phyloP scores from a whole-genome alignment of 805 yeast genomes.

The Metschnikowia dekortorum region DNA sequence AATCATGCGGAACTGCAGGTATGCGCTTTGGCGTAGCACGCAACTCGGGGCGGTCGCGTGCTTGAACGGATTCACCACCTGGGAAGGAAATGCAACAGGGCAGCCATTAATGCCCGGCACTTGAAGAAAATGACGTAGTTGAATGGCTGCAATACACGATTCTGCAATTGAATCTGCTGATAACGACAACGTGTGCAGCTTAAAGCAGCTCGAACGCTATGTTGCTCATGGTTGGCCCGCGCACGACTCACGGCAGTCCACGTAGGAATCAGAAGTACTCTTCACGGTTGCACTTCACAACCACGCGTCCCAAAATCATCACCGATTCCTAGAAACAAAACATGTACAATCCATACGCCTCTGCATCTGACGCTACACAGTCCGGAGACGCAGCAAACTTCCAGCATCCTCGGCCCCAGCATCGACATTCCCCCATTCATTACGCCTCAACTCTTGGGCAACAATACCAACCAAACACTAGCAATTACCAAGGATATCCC shows the following conservation, averaged over 20 bases:
- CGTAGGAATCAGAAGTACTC: not conserved
- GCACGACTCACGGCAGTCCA: not conserved
- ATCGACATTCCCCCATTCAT: conserved; percentile 2
- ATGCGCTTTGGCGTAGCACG: not conserved
- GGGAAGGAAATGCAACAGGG: not conserved
- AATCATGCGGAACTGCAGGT: conserved; percentile 2
- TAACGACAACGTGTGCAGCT: not conserved
- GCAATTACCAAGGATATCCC: conserved; percentile 10
- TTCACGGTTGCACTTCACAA: not conserved
- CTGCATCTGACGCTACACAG: conserved; percentile 16
- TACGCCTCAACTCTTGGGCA: not conserved
- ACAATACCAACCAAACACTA: not conserved
- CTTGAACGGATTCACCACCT: not conserved
- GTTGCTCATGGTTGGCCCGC: not conserved
- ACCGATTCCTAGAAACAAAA: not conserved
- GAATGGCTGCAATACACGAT: no score
- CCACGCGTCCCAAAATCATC: not conserved
- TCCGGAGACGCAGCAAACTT: conserved; percentile 10
- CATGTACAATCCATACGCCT: conserved; percentile 41
- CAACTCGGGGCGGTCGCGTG: not conserved
- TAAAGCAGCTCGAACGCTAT: not conserved
- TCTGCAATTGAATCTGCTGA: not conserved
- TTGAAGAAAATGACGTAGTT: not conserved
- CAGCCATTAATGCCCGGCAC: no score
- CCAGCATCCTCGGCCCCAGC: conserved; percentile 21